A percentile compares a stretch with the other conserved stretches of the same genome.
Evolutionary conservation across 2,329 filamentous ascomycete species (phyloP).

Genomic region (Aureobasidium sp.): DNA sequence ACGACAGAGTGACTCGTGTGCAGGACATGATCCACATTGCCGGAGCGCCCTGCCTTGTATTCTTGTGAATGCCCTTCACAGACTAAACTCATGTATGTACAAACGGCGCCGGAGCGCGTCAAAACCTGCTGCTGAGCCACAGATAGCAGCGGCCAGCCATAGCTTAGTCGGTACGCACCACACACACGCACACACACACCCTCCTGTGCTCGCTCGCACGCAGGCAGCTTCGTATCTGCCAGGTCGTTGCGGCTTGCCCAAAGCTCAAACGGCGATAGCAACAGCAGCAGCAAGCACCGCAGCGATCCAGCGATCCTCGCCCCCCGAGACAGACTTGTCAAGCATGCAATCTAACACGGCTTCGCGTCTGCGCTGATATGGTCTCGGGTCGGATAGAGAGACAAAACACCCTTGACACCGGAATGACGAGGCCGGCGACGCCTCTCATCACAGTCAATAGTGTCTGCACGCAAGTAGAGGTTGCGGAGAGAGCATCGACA

Average conservation of each 20-base stretch:
- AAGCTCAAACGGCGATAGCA: slow-evolving; percentile 14
- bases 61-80: slow-evolving; percentile 15
- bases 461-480: neutral
- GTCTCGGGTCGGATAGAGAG: slow-evolving; percentile 9
- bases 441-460: neutral
- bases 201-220: slow-evolving; percentile 1
- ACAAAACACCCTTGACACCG: slow-evolving; percentile 9
- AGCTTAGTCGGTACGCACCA: neutral
- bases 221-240: slow-evolving; percentile 12
- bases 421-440: slow-evolving; percentile 10
- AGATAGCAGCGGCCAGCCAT: slow-evolving; percentile 9
- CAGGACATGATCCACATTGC: slow-evolving; percentile 16
- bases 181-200: neutral
- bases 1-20: slow-evolving; percentile 20
- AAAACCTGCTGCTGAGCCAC: slow-evolving; percentile 15
- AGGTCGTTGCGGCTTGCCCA: slow-evolving; percentile 8
- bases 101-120: slow-evolving; percentile 12
- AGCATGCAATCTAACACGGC: slow-evolving; percentile 4
- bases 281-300: neutral
- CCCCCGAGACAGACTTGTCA: slow-evolving; percentile 5
- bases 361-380: neutral
- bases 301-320: slow-evolving; percentile 9
- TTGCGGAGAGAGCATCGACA: neutral
- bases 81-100: slow-evolving; percentile 14
- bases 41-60: slow-evolving; percentile 15